Evolutionary conservation across 2,329 filamentous ascomycete species (phyloP), one percentile per base, ranked within the genome.

Genomic region (Fusarium pininemorale): DNA sequence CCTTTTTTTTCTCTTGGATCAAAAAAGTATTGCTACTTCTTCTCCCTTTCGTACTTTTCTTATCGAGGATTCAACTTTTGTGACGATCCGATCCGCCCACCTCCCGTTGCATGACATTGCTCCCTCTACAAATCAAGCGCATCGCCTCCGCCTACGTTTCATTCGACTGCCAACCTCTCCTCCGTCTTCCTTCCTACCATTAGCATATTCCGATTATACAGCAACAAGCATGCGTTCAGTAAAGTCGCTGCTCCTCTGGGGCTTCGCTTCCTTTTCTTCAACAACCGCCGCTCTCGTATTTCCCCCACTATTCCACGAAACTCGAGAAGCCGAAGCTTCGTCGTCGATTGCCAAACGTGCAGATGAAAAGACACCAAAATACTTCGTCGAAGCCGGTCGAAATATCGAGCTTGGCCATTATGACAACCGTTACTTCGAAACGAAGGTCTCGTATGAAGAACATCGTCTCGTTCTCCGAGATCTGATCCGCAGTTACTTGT

Each of bases 401-500:
- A 86, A 87, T 75, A 83, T 90, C 60, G 86, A 87, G 37, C 86
- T 93, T 28, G 89, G 89, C 58, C 93, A 96, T 83, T 96, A 96
- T 82, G 93, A 96, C 81, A 81, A 80, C 30, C 90, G 94, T 70
- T 96, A 88, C 83, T 96, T 92, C 83, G 84, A 86, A 44, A 83
- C 82, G 8, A 83, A 86, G n/a, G 87, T 95, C 14, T 83, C 86
- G 20, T 92, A 95, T 81, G 88, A 89, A 44, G 88, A 91, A 72
- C 90, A 93, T 77, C 87, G 87, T n/a, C 84, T 89, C 35, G 90
- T 90, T 11, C 87, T 96, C 63, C 87, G 87, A 56, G 88, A 93
- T 80, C 90, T 96, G 74, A 89, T 95, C 73, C 89, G 91, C 71
- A 91, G 93, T 58, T 96, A 96, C 83, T 87, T 96, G 50, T 86